These are phyloP conservation scores for Pythium apleroticum DNA, from an alignment of 352 stramenopile species.

Conservation along the genomic window DNA sequence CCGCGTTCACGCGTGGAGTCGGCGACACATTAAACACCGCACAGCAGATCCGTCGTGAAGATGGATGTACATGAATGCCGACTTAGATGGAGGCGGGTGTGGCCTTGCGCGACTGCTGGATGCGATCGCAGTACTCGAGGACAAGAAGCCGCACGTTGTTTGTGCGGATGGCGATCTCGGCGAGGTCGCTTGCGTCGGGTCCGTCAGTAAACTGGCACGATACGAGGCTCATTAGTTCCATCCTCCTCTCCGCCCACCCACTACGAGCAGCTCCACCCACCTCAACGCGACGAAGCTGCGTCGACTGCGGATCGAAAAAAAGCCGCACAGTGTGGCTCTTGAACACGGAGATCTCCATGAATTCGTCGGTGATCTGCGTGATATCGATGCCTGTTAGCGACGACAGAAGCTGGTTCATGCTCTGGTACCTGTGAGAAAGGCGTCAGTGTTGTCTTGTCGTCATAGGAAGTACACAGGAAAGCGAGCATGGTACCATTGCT, in stretches of 20 bases:
- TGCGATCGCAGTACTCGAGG: slow-evolving; percentile 59
- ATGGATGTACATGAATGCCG: neutral
- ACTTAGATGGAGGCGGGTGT: neutral
- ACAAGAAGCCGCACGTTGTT: slow-evolving; percentile 62
- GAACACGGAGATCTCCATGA: slow-evolving; percentile 57
- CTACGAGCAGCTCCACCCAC: slow-evolving; percentile 27
- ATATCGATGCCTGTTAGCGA: slow-evolving; percentile 61
- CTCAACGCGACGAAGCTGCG: slow-evolving; percentile 56
- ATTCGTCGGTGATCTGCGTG: slow-evolving; percentile 51
- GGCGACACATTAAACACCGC: too few relatives aligned
- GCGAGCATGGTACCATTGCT: slow-evolving; percentile 48
- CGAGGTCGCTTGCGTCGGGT: slow-evolving; percentile 44
- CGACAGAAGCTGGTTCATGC: slow-evolving; percentile 53
- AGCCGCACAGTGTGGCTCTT: slow-evolving; percentile 53
- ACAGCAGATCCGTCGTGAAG: too few relatives aligned
- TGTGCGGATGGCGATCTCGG: slow-evolving; percentile 49
- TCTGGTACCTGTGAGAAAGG: slow-evolving; percentile 58
- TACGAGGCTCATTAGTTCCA: neutral
- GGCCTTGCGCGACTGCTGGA: slow-evolving; percentile 16
- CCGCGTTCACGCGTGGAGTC: too few relatives aligned
- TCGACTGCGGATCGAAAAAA: slow-evolving; percentile 58
- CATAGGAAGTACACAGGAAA: too few relatives aligned
- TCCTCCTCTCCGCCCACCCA: neutral
- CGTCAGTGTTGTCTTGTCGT: too few relatives aligned
- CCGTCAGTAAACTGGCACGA: slow-evolving; percentile 25